Base-by-base conservation (phyloP, 129 eudicot species). In the Kitagawia praeruptora region DNA sequence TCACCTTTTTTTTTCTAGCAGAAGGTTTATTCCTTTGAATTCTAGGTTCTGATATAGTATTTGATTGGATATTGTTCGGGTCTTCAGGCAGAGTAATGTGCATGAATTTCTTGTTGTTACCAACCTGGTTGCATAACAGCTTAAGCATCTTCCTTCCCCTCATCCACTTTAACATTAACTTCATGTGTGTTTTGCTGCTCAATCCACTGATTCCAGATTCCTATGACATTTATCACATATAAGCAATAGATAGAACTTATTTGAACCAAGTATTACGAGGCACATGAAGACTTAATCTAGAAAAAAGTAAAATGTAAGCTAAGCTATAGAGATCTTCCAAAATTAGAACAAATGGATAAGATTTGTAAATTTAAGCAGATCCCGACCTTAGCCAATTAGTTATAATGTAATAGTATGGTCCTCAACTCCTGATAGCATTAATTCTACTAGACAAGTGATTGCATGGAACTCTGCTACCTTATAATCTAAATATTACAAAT, bases 81-180 rank as follows among this genome's bases (percentile, higher is more conserved):
- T 78, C 88, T 71, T 84, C 87, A 74, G 90, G 93, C 28, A 84
- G 80, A 31, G 93, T 84, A 46, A 79, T 78, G 72, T 78, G 85
- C 51, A 84, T 73, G 81, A 89, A 89, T 78, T 84, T 89, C 85
- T 86, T 89, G 84, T 23, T 82, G 77, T 87, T 82, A 34, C 93
- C 93, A 40, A 86, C 84, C 5, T 86, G 84, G 70, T 84, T 47
- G 81, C 90, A 89, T 21, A 86, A 28, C 61, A 77, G 86, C 83
- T 80, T 89, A n/a, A 89, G 81, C 88, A 89, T 89, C 78, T 80
- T 83, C 77, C 88, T 82, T 12, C 93, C 90, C 66, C 82, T 82
- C 90, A 89, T 89, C 93, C 93, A 89, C 81, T 89, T 86, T 39
- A 89, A 88, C 90, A 89, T 80, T 40, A 89, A 28, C 78, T 89